phyloP scores from a whole-genome alignment of 495 filamentous ascomycete species.

The Acidomyces sp. region DNA sequence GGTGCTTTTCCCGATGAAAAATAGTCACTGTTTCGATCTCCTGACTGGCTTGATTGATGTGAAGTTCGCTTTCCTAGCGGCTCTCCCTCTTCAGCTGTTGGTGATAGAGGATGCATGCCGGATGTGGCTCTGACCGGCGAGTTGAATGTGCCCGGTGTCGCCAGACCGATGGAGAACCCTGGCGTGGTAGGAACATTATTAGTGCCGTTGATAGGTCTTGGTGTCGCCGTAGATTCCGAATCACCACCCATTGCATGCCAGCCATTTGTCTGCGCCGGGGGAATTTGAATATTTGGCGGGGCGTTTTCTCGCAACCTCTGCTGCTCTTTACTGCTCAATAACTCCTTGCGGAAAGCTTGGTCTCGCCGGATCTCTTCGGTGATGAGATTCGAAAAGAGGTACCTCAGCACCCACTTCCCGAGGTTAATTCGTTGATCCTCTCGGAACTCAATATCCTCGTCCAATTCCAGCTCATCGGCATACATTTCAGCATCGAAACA shows the following conservation, averaged over 20 bases:
- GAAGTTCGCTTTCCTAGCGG: conserved; percentile 31
- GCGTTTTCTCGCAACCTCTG: conserved; percentile 44
- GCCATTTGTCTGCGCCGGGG: conserved; percentile 35
- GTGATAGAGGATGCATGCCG: conserved; percentile 30
- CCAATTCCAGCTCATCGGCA: conserved; percentile 66
- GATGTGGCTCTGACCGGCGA: conserved; percentile 26
- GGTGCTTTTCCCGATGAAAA: conserved; percentile 37
- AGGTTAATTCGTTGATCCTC: conserved; percentile 97
- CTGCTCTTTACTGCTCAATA: conserved; percentile 43
- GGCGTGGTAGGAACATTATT: conserved; percentile 49
- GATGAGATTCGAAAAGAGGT: conserved; percentile 79
- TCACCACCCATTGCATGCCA: conserved; percentile 33
- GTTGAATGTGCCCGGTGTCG: conserved; percentile 43
- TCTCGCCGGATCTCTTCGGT: conserved; percentile 81
- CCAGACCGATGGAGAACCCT: conserved; percentile 62
- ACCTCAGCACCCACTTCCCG: conserved; percentile 90
- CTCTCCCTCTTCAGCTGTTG: conserved; percentile 40
- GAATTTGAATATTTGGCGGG: conserved; percentile 56
- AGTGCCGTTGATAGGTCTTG: conserved; percentile 50
- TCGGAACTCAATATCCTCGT: conserved; percentile 62
- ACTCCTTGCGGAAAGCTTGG: conserved; percentile 50
- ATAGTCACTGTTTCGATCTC: conserved; percentile 47
- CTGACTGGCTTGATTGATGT: conserved; percentile 35
- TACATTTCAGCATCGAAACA: conserved; percentile 98
- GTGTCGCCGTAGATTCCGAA: conserved; percentile 44